A percentile compares a stretch with the other conserved stretches of the same genome.
These are phyloP conservation scores for Fistulifera solaris DNA, from an alignment of 108 stramenopile genomes.

Conservation along the genomic window DNA sequence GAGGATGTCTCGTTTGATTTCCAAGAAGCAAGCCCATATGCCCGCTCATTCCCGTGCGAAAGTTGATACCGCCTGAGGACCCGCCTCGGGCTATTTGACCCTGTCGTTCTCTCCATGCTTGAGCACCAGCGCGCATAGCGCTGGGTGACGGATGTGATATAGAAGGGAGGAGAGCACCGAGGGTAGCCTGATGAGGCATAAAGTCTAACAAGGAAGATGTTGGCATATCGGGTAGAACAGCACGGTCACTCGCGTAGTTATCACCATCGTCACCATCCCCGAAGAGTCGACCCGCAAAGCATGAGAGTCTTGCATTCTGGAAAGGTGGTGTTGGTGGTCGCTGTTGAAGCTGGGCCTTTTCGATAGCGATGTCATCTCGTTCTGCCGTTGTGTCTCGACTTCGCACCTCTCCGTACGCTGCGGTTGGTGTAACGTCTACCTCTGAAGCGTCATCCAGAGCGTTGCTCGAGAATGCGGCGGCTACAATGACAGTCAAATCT, in stretches of 20 bases:
- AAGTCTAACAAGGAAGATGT: too few relatives aligned
- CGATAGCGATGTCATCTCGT: not conserved
- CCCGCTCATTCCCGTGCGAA: constrained; percentile 69
- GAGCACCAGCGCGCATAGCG: constrained; percentile 33
- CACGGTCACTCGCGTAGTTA: not conserved
- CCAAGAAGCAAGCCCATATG: constrained; percentile 37
- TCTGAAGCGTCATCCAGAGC: not conserved
- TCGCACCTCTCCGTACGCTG: not conserved
- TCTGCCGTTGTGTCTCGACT: not conserved
- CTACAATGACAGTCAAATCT: constrained; percentile 52
- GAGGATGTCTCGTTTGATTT: too few relatives aligned
- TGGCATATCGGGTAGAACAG: not conserved
- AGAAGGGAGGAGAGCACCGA: constrained; percentile 24
- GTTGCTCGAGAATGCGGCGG: constrained; percentile 18
- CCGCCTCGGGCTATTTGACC: constrained; percentile 26
- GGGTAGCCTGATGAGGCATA: not conserved
- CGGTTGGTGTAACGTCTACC: not conserved
- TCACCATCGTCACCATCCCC: not conserved
- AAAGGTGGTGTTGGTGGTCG: not conserved
- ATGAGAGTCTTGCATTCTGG: not conserved
- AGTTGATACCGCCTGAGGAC: constrained; percentile 38
- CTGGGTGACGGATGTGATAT: constrained; percentile 38
- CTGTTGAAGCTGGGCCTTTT: not conserved
- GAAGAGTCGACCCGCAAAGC: not conserved
- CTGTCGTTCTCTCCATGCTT: constrained; percentile 31